Conservation (phyloP, 2,329 filamentous ascomycete genomes). For the Colletotrichum navitas region DNA sequence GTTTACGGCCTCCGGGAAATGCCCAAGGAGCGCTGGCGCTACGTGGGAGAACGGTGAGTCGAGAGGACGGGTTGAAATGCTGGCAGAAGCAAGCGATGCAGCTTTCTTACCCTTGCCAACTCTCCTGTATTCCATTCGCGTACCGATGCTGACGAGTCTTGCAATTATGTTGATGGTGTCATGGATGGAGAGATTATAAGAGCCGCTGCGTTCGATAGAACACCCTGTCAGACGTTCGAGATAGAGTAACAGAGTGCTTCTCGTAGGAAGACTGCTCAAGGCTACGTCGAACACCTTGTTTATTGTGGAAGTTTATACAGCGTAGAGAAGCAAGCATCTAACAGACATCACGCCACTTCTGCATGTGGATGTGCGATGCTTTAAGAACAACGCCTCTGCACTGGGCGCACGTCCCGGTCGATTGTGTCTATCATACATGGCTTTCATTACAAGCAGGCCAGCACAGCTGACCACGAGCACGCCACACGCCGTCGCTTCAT, state of each 20-base stretch:
- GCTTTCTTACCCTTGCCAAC: too few relatives aligned
- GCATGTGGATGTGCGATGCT: background rate
- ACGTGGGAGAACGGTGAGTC: background rate
- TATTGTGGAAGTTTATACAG: too few relatives aligned
- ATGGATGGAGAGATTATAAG: background rate
- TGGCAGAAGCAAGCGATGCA: background rate
- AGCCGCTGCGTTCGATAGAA: too few relatives aligned
- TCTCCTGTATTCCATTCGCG: background rate
- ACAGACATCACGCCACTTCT: background rate
- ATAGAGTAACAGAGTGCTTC: background rate
- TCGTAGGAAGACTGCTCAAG: accelerated
- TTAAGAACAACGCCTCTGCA: background rate
- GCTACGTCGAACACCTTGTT: background rate
- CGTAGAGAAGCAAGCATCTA: too few relatives aligned
- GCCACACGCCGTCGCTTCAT: background rate
- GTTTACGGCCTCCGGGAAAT: background rate
- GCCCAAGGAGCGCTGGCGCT: background rate
- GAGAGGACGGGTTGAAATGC: background rate
- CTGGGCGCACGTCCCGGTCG: background rate
- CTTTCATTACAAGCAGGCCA: background rate
- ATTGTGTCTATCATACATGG: background rate
- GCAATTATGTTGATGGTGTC: background rate
- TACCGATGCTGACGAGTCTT: background rate
- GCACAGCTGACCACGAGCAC: too few relatives aligned
- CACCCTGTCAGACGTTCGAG: background rate